Evolutionary conservation across 495 filamentous ascomycete species (phyloP).

Genomic region (Talaromyces liani): DNA sequence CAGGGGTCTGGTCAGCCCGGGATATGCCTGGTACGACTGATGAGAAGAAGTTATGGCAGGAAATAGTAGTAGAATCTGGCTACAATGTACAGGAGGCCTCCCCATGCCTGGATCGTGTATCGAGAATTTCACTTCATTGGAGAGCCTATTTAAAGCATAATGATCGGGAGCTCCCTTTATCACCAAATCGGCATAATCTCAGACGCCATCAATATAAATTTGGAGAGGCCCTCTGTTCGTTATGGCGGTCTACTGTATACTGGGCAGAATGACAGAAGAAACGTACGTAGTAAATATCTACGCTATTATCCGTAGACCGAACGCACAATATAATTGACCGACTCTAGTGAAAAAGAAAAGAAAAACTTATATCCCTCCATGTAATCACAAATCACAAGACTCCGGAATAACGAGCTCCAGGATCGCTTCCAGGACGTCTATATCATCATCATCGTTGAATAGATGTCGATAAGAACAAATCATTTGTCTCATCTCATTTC

Average conservation of each 20-base stretch:
- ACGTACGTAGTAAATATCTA: neutral
- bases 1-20: neutral
- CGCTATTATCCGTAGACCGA: neutral
- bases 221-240: too few species aligned
- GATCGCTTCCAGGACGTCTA: neutral
- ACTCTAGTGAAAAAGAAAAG: neutral
- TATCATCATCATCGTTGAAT: neutral
- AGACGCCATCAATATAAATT: too few species aligned
- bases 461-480: neutral
- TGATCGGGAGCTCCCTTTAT: too few species aligned
- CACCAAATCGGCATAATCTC: too few species aligned
- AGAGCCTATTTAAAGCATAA: too few species aligned
- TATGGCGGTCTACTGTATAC: neutral
- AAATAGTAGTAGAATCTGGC: too few species aligned
- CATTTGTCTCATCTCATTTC: neutral
- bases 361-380: neutral
- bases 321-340: neutral
- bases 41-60: too few species aligned
- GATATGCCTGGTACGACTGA: neutral
- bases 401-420: slow-evolving; percentile 1
- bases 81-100: too few species aligned
- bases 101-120: too few species aligned
- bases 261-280: neutral
- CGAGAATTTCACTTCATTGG: too few species aligned
- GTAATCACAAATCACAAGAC: slow-evolving; percentile 1